Base-by-base conservation (phyloP, 768 basidiomycete species). In the Hypholoma fasciculare region DNA sequence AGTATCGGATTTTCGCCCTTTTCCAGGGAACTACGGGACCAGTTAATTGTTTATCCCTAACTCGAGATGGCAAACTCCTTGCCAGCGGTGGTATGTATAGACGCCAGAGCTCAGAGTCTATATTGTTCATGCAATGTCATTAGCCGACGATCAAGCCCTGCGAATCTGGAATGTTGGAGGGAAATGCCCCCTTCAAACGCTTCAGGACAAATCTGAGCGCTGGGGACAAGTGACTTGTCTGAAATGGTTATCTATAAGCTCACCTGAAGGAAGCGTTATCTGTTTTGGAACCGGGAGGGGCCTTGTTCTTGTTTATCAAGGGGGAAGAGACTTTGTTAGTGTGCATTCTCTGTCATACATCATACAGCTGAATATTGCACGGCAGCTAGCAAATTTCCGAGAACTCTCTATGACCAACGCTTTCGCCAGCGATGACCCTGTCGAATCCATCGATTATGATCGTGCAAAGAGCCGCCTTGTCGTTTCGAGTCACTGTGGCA, bases 141-240 rank as follows among this genome's bases (percentile, higher is more conserved):
- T 23, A 58, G 58, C 52, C 8, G 58, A 59, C 26, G 47, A 59
- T 30, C 34, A 59, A 43, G 37, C n/a, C 9, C 14, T 59, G 5
- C 52, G 38, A 13, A 49, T 59, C 26, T 59, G 58, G 58, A 52
- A 54, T 13, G 12, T 59, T 20, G 13, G 19, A 5, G 11, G 17
- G 12, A 54, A 44, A 39, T 16, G 48, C 23, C 8, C 2, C 9
- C 26, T 30, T 14, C 52, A 54, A 17, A 17, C 42, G 4, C 30
- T 59, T 17, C 26, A 12, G 6, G 57, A 58, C 37, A 20, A 48
- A 11, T 27, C 43, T 13, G 52, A 53, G 44, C 43, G 58, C n/a
- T 59, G 58, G 58, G 58, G 58, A 5, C 58, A 59, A 36, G 54
- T 59, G 38, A 59, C 58, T 6, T 49, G 52, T 17, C 19, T 54